phyloP scores from a whole-genome alignment of 2,329 filamentous ascomycete genomes.

The Aureobasidium namibiae region DNA sequence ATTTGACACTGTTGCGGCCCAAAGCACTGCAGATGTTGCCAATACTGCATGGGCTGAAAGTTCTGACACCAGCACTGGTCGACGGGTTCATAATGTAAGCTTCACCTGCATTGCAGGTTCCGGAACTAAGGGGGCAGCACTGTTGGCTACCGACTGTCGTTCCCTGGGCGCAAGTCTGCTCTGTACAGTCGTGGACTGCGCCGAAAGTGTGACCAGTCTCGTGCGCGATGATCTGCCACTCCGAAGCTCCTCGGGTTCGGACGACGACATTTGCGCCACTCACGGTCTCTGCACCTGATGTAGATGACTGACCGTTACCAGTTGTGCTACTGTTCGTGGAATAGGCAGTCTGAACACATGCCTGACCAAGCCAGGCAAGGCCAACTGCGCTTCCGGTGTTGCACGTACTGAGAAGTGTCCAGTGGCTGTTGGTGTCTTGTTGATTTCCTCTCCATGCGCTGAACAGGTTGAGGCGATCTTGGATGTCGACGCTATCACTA shows the following conservation, averaged over 20 bases:
- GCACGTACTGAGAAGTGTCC: conserved; percentile 80
- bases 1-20: conserved; percentile 65
- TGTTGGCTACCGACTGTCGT: conserved; percentile 52
- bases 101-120: conserved; percentile 65
- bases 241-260: conserved; percentile 56
- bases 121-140: conserved; percentile 70
- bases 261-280: conserved; percentile 86
- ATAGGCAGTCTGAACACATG: conserved; percentile 57
- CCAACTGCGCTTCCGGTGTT: conserved; percentile 78
- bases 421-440: conserved; percentile 78
- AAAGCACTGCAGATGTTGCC: conserved; percentile 92
- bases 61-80: conserved; percentile 61
- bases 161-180: conserved; percentile 55
- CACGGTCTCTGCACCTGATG: conserved; percentile 58
- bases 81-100: conserved; percentile 95
- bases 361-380: conserved; percentile 84
- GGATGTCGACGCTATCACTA: conserved; percentile 53
- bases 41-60: conserved; percentile 81
- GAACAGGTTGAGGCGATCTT: conserved; percentile 75
- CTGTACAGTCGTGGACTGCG: conserved; percentile 85
- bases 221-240: conserved; percentile 95
- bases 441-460: conserved; percentile 77
- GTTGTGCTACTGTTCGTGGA: conserved; percentile 34
- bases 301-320: conserved; percentile 26
- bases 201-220: conserved; percentile 93